Evolutionary conservation across 306 rosid genomes (phyloP).

Genomic region (Vigna radiata): DNA sequence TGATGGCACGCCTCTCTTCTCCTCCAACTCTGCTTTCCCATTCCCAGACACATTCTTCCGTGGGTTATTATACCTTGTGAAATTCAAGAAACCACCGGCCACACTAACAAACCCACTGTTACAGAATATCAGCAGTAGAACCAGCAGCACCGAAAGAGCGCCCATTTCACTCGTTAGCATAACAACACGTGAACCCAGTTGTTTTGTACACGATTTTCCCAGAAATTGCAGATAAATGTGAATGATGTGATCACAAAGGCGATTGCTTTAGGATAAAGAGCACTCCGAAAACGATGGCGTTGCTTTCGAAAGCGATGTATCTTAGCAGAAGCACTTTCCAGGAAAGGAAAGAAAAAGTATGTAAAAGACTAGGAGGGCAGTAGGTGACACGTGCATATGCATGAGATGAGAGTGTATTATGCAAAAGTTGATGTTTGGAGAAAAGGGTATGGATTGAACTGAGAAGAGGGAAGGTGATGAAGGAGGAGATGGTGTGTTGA

Average conservation of each 20-base stretch:
- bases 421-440: not conserved
- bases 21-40: slow-evolving; percentile 45
- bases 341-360: slow-evolving; percentile 7
- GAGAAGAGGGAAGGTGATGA: not conserved
- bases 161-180: slow-evolving; percentile 47
- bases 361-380: not conserved
- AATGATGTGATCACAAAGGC: not conserved
- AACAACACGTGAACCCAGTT: slow-evolving; percentile 7
- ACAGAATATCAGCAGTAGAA: slow-evolving; percentile 55
- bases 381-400: not conserved
- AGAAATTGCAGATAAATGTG: not conserved
- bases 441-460: not conserved
- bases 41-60: slow-evolving; percentile 24
- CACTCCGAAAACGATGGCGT: not conserved
- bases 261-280: no score
- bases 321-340: slow-evolving; percentile 4
- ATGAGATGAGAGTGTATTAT: not conserved
- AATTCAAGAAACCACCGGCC: slow-evolving; percentile 48
- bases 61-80: slow-evolving; percentile 16
- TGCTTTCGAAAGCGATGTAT: not conserved
- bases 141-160: slow-evolving; percentile 47
- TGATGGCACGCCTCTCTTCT: slow-evolving; percentile 64
- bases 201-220: not conserved
- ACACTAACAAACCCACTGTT: slow-evolving; percentile 49
- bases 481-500: not conserved